phyloP scores from a whole-genome alignment of 2,329 filamentous ascomycete genomes.

The Chlorencoelia australis region DNA sequence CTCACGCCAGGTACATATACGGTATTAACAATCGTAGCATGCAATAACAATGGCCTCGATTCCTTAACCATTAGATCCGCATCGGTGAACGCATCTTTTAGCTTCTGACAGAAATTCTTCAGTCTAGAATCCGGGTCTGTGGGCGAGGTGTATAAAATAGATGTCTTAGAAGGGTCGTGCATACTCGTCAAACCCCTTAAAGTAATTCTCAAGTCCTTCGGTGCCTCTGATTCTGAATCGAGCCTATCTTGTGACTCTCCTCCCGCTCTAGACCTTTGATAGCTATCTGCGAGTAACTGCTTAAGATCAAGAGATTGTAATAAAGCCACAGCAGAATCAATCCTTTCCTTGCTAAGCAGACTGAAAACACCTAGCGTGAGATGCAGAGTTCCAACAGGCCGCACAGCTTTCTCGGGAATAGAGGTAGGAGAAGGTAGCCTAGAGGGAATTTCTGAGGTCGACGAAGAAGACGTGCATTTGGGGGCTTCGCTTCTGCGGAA shows the following conservation, averaged over 20 bases:
- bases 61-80: slow-evolving; percentile 41
- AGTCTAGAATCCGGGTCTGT: slow-evolving; percentile 42
- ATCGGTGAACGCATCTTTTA: slow-evolving; percentile 44
- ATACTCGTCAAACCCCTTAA: slow-evolving; percentile 51
- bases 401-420: slow-evolving; percentile 56
- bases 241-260: no score
- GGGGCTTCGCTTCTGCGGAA: slow-evolving; percentile 27
- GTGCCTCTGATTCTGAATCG: no score
- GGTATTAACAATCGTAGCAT: slow-evolving; percentile 81
- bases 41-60: slow-evolving; percentile 56
- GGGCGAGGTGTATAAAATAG: slow-evolving; percentile 57
- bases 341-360: slow-evolving; percentile 41
- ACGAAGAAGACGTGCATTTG: no score
- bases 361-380: slow-evolving; percentile 82
- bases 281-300: slow-evolving; percentile 22
- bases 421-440: no score
- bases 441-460: no score
- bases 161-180: slow-evolving; percentile 42
- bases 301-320: slow-evolving; percentile 36
- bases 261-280: slow-evolving; percentile 8
- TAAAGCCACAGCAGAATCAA: slow-evolving; percentile 36
- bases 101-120: slow-evolving; percentile 44
- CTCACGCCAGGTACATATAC: slow-evolving; percentile 48
- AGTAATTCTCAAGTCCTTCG: no score
- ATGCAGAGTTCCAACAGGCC: slow-evolving; percentile 73